A percentile compares a stretch with the other conserved stretches of the same genome.
Evolutionary conservation across 306 rosid genomes (phyloP).

Genomic region (Sesbania bispinosa): DNA sequence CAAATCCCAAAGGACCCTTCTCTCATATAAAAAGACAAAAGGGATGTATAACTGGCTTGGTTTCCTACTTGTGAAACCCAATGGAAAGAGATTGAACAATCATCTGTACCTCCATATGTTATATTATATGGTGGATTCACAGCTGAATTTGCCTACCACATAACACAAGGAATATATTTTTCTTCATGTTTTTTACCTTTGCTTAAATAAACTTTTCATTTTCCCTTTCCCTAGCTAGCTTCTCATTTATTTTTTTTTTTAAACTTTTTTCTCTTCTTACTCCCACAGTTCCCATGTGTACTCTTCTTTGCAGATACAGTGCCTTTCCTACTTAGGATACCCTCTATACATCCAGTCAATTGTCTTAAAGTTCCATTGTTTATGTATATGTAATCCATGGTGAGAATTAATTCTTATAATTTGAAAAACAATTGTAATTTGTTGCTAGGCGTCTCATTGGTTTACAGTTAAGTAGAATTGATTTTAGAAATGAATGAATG

Average conservation of each 20-base stretch:
- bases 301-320: conserved; percentile 29
- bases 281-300: conserved; percentile 31
- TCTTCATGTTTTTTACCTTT: conserved; percentile 17
- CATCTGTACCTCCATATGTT: no score
- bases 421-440: no score
- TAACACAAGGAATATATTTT: conserved; percentile 26
- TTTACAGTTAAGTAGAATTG: no score
- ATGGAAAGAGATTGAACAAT: conserved; percentile 22
- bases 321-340: not conserved
- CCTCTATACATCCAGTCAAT: not conserved
- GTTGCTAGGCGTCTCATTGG: no score
- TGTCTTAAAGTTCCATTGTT: no score
- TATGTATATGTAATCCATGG: no score
- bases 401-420: no score
- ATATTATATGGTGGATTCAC: conserved; percentile 27
- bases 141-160: conserved; percentile 8
- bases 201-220: not conserved
- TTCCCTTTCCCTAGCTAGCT: conserved; percentile 6
- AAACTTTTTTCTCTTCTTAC: conserved; percentile 17
- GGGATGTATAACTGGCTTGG: conserved; percentile 15
- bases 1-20: conserved; percentile 12
- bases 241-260: not conserved
- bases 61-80: conserved; percentile 42
- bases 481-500: no score
- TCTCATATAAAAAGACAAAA: conserved; percentile 27